These are phyloP conservation scores for Dissophora globulifera DNA, from an alignment of 192 early-diverging fungal species.

Conservation along the genomic window DNA sequence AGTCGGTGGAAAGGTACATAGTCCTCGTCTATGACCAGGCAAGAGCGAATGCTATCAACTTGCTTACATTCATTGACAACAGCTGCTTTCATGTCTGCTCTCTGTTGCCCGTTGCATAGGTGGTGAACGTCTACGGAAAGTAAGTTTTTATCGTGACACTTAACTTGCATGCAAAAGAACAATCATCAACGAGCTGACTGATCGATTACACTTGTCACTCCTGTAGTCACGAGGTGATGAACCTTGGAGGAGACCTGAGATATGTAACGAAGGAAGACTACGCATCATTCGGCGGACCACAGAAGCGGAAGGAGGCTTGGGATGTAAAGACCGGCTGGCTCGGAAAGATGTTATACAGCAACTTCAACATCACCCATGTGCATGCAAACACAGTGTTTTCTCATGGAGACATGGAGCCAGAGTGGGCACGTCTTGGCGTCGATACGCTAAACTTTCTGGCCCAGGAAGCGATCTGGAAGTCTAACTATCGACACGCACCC, in stretches of 20 bases:
- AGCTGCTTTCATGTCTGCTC: too few species aligned
- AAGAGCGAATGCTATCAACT: too few species aligned
- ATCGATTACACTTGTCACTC: too few species aligned
- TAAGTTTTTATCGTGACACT: constrained; percentile 13
- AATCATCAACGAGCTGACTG: too few species aligned
- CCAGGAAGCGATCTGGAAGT: constrained; percentile 20
- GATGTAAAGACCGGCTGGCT: constrained; percentile 41
- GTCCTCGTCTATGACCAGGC: too few species aligned
- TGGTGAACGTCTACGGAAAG: constrained; percentile 52
- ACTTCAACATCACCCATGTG: constrained; percentile 47
- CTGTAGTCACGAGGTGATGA: constrained; percentile 57
- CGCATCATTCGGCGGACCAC: constrained; percentile 36
- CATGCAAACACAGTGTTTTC: constrained; percentile 40
- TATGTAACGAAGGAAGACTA: constrained; percentile 48
- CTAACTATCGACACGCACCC: constrained; percentile 29
- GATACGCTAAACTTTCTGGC: constrained; percentile 28
- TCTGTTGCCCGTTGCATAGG: too few species aligned
- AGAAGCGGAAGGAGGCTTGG: constrained; percentile 43
- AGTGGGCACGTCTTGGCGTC: constrained; percentile 35
- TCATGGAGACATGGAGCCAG: constrained; percentile 43
- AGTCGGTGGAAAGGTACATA: constrained; percentile 62
- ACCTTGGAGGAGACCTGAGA: constrained; percentile 30
- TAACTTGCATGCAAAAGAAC: too few species aligned
- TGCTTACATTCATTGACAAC: too few species aligned
- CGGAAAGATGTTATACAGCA: constrained; percentile 27